Conservation (phyloP, 768 basidiomycete species). For the Podaxis carcinomalis region DNA sequence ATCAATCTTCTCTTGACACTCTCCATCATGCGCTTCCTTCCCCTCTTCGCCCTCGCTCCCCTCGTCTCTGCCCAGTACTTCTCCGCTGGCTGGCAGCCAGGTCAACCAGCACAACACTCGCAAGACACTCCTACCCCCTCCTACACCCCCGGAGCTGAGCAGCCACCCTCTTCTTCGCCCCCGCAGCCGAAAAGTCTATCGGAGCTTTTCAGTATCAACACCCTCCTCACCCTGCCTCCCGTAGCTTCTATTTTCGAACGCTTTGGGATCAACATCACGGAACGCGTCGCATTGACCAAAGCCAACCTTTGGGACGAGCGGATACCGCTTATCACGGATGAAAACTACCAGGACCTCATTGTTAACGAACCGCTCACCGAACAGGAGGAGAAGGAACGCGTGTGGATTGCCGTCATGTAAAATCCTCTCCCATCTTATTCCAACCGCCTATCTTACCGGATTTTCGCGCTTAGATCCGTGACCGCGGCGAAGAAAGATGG, state of each 20-base stretch:
- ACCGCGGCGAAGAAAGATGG: constrained; percentile 58
- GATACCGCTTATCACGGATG: constrained; percentile 77
- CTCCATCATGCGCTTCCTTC: constrained; percentile 25
- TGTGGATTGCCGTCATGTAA: constrained; percentile 80
- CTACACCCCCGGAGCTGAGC: constrained; percentile 16
- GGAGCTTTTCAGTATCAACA: constrained; percentile 33
- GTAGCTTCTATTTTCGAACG: constrained; percentile 48
- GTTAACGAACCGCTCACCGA: constrained; percentile 62
- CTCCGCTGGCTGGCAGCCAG: constrained; percentile 79
- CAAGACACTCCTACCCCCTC: constrained; percentile 20
- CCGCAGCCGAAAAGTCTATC: constrained; percentile 23
- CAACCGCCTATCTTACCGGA: constrained; percentile 4
- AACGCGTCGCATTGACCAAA: constrained; percentile 35
- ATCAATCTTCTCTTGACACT: constrained; percentile 48
- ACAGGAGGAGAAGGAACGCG: constrained; percentile 61
- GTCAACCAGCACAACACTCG: constrained; percentile 44
- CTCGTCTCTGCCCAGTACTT: constrained; percentile 65
- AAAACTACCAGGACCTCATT: constrained; percentile 70
- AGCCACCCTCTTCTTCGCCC: constrained; percentile 18
- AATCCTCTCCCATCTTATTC: constrained; percentile 21
- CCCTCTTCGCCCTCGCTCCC: constrained; percentile 30
- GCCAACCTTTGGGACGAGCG: constrained; percentile 61
- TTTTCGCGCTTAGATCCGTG: constrained; percentile 39
- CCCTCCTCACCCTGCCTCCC: constrained; percentile 48
- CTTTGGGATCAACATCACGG: constrained; percentile 71